phyloP scores from a whole-genome alignment of 202 grass and related monocot genomes.

The Cymbopogon flexuosus region DNA sequence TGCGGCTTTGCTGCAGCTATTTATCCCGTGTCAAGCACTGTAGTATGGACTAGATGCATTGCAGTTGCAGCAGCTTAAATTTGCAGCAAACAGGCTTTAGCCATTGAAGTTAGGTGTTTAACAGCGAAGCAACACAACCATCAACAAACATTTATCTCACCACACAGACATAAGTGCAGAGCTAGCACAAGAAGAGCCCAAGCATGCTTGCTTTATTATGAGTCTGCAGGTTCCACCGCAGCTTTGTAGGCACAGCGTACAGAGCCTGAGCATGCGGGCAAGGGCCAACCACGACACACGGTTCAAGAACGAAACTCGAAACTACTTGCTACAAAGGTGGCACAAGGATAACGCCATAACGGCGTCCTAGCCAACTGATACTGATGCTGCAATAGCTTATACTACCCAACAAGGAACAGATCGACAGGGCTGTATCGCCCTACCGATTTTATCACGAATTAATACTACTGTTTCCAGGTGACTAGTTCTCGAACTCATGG shows the following conservation, averaged over 20 bases:
- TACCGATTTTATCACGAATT: background rate
- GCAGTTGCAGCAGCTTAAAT: too few species aligned
- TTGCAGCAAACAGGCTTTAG: too few species aligned
- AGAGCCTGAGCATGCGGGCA: background rate
- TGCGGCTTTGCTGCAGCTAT: too few species aligned
- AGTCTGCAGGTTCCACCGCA: background rate
- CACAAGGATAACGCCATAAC: background rate
- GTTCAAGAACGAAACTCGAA: background rate
- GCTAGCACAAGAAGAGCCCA: background rate
- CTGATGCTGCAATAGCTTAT: conserved; percentile 10
- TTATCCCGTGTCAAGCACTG: too few species aligned
- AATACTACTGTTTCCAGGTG: background rate
- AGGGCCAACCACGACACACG: background rate
- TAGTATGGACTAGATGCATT: too few species aligned
- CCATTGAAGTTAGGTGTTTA: too few species aligned
- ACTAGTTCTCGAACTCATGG: background rate
- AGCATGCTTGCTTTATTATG: conserved; percentile 23
- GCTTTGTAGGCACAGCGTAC: background rate
- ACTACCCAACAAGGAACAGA: background rate
- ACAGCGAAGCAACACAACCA: background rate
- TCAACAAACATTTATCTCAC: background rate
- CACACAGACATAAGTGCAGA: background rate
- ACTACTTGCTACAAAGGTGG: background rate
- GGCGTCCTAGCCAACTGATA: background rate
- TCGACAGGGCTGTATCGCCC: background rate